Percentiles rank a stretch among this genome's conserved stretches.
Conservation (phyloP, 371 early-diverging fungal genomes). For the Syncephalastrum sp. region DNA sequence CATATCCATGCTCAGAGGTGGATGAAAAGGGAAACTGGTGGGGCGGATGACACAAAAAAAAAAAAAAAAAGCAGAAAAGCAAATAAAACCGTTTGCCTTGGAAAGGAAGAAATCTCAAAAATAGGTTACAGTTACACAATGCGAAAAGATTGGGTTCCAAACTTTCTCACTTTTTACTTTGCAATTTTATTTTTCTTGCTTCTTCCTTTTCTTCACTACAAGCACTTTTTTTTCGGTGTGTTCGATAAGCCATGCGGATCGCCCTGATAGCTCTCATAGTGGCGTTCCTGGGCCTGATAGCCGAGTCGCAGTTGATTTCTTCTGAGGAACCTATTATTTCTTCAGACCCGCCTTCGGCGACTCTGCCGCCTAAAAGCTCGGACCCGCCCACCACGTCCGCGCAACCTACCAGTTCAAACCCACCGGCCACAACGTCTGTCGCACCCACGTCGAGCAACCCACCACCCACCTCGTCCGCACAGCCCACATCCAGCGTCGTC, state of each 20-base stretch:
- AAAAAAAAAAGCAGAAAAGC: too few relatives aligned
- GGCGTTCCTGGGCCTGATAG: too few relatives aligned
- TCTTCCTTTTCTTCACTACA: too few relatives aligned
- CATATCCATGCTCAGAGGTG: too few relatives aligned
- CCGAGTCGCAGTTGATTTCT: too few relatives aligned
- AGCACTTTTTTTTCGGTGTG: neutral
- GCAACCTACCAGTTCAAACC: conserved; percentile 6
- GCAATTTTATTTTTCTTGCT: neutral
- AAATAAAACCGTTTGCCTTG: too few relatives aligned
- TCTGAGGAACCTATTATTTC: neutral
- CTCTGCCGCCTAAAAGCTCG: conserved; percentile 1
- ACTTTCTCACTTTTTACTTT: neutral
- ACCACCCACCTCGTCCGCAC: conserved; percentile 7
- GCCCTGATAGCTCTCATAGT: too few relatives aligned
- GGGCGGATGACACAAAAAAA: too few relatives aligned
- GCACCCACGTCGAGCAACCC: conserved; percentile 9
- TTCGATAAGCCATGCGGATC: neutral
- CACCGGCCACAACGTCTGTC: conserved; percentile 7
- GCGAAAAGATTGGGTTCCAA: neutral
- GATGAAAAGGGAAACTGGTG: too few relatives aligned
- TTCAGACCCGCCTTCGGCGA: neutral
- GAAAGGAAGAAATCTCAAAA: too few relatives aligned
- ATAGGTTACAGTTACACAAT: too few relatives aligned
- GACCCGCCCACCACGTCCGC: conserved; percentile 10
- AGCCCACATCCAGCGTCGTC: neutral